A percentile compares a stretch with the other conserved stretches of the same genome.
These are phyloP conservation scores for Leccinum longicurvipes DNA, from an alignment of 768 basidiomycete species.

Conservation along the genomic window DNA sequence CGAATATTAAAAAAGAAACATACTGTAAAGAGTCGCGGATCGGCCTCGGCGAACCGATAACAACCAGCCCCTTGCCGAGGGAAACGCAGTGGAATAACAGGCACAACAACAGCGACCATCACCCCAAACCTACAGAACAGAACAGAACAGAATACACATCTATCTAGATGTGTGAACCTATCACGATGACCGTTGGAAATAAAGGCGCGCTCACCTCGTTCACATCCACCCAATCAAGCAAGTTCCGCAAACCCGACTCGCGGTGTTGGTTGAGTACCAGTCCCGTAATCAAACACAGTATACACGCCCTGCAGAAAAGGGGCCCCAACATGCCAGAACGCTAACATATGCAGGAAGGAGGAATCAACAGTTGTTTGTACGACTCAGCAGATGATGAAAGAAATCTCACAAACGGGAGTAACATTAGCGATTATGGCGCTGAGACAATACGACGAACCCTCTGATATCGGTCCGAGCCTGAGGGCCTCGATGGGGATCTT, in stretches of 20 bases:
- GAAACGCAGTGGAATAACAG: too few relatives aligned
- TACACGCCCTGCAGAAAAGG: not conserved
- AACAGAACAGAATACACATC: too few relatives aligned
- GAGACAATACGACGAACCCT: not conserved
- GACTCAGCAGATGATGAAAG: not conserved
- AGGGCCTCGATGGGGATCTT: not conserved
- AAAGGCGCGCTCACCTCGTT: too few relatives aligned
- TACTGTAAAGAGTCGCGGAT: too few relatives aligned
- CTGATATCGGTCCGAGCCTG: not conserved
- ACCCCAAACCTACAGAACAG: too few relatives aligned
- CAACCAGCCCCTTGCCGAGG: too few relatives aligned
- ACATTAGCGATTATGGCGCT: not conserved
- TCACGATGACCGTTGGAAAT: too few relatives aligned
- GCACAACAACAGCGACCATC: too few relatives aligned
- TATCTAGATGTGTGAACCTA: too few relatives aligned
- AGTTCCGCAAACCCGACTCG: not conserved
- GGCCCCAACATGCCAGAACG: not conserved
- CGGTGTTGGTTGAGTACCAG: not conserved
- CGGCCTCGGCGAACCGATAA: too few relatives aligned
- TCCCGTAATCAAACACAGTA: not conserved
- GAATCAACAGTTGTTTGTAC: not conserved
- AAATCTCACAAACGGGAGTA: not conserved
- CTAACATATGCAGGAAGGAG: not conserved
- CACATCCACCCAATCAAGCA: not conserved
- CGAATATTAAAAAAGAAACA: too few relatives aligned